phyloP scores from a whole-genome alignment of 2,329 filamentous ascomycete genomes.

The Aspergillus sp. region DNA sequence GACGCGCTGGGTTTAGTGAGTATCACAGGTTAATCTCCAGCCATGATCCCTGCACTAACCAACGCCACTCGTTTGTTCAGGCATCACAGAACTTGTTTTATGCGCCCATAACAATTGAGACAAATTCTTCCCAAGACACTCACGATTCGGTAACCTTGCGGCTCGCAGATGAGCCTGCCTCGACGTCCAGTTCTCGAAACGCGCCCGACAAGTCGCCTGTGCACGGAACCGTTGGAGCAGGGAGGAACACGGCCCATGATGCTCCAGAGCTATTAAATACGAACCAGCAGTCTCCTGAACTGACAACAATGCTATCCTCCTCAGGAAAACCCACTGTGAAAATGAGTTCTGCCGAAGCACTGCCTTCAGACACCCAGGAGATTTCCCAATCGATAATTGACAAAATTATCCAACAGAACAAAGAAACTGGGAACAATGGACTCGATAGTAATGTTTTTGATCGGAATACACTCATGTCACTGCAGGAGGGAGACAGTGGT shows the following conservation, averaged over 20 bases:
- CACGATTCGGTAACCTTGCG: background rate
- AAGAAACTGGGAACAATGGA: slow-evolving; percentile 27
- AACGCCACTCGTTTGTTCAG: slow-evolving; percentile 26
- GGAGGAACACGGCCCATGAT: slow-evolving; percentile 19
- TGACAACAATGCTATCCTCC: slow-evolving; percentile 12
- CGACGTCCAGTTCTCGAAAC: slow-evolving; percentile 8
- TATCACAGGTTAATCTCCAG: slow-evolving; percentile 27
- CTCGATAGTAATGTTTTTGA: slow-evolving; percentile 26
- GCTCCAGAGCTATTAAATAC: slow-evolving; percentile 16
- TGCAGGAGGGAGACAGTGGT: slow-evolving; percentile 44
- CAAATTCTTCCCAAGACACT: slow-evolving; percentile 2
- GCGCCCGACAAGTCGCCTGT: slow-evolving; percentile 13
- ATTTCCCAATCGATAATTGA: slow-evolving; percentile 48
- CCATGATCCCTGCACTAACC: slow-evolving; percentile 28
- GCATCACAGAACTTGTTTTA: slow-evolving; percentile 27
- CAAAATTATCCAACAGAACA: slow-evolving; percentile 38
- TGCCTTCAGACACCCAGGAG: slow-evolving; percentile 44
- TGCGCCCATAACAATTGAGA: slow-evolving; percentile 11
- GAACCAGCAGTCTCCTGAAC: slow-evolving; percentile 15
- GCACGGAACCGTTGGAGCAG: slow-evolving; percentile 5
- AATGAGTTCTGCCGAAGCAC: slow-evolving; percentile 37
- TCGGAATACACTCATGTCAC: slow-evolving; percentile 37
- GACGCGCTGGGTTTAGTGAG: slow-evolving; percentile 42
- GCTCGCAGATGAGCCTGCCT: slow-evolving; percentile 10
- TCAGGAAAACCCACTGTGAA: slow-evolving; percentile 24